Evolutionary conservation across 495 filamentous ascomycete genomes (phyloP).

Genomic region (Talaromyces thailandensis): DNA sequence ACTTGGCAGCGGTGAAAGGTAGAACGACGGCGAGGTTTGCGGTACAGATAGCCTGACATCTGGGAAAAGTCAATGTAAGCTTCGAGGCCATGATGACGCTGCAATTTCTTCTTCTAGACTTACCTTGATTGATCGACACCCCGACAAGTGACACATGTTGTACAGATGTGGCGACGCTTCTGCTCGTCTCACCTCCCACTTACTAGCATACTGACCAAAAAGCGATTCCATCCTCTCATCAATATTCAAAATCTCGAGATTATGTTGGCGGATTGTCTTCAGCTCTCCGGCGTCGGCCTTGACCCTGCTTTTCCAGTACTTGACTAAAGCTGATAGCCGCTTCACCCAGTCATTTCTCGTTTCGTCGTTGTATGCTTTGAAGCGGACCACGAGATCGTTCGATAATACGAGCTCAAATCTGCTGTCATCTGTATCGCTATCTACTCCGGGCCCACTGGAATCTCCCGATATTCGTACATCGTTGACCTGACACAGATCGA

Average conservation of each 20-base stretch:
- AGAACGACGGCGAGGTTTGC: constrained; percentile 55
- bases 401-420: constrained; percentile 56
- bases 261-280: constrained; percentile 47
- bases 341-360: constrained; percentile 60
- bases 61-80: constrained; percentile 10
- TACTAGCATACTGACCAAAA: constrained; percentile 58
- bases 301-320: constrained; percentile 57
- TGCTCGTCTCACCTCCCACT: constrained; percentile 65
- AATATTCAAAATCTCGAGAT: constrained; percentile 54
- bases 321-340: constrained; percentile 47
- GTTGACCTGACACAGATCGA: constrained; percentile 52
- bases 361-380: constrained; percentile 53
- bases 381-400: constrained; percentile 55
- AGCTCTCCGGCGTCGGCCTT: constrained; percentile 47
- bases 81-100: not conserved
- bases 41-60: constrained; percentile 58
- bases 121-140: constrained; percentile 57
- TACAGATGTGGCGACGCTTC: constrained; percentile 57
- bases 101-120: constrained; percentile 1
- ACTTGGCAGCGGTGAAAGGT: constrained; percentile 56
- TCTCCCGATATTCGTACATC: constrained; percentile 17
- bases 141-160: constrained; percentile 59
- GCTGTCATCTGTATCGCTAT: constrained; percentile 39
- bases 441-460: not conserved
- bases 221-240: constrained; percentile 64